phyloP scores from a whole-genome alignment of 441 rosid genomes.

The Capsella rubella region DNA sequence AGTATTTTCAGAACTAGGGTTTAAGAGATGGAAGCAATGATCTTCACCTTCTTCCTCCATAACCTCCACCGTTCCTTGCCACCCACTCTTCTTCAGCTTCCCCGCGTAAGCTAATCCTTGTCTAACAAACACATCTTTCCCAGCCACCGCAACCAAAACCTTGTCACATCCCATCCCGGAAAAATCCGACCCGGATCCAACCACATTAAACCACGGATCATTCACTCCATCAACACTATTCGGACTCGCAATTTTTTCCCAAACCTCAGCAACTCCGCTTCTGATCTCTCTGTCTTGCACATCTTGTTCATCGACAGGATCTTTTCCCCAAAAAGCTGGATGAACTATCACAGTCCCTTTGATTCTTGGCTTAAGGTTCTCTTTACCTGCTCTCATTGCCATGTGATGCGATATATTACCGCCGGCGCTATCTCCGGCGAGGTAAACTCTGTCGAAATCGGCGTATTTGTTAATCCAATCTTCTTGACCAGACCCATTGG shows the following conservation, averaged over 20 bases:
- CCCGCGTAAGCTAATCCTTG: slow-evolving; percentile 52
- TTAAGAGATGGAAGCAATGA: slow-evolving; percentile 50
- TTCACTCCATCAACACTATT: slow-evolving; percentile 46
- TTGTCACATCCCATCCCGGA: slow-evolving; percentile 45
- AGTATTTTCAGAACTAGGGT: slow-evolving; percentile 43
- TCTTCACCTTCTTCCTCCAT: slow-evolving; percentile 48
- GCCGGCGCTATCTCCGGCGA: slow-evolving; percentile 69
- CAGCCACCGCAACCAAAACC: slow-evolving; percentile 55
- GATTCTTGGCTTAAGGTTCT: slow-evolving; percentile 30
- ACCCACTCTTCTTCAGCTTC: slow-evolving; percentile 49
- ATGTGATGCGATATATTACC: slow-evolving; percentile 60
- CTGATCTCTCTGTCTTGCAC: slow-evolving; percentile 37
- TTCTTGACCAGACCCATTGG: slow-evolving; percentile 50
- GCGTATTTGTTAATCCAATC: slow-evolving; percentile 59
- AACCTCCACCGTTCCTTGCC: slow-evolving; percentile 52
- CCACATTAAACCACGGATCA: slow-evolving; percentile 57
- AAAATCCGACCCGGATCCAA: slow-evolving; percentile 40
- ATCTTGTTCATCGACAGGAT: slow-evolving; percentile 53
- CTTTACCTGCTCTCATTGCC: slow-evolving; percentile 47
- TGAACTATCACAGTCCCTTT: slow-evolving; percentile 48
- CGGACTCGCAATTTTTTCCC: slow-evolving; percentile 49
- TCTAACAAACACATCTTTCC: slow-evolving; percentile 44
- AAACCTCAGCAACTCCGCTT: slow-evolving; percentile 2
- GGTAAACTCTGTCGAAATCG: slow-evolving; percentile 48
- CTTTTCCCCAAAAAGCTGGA: slow-evolving; percentile 61